Evolutionary conservation across 441 rosid species (phyloP), one percentile per base, ranked within the genome.

Genomic region (Aleurites moluccanus): DNA sequence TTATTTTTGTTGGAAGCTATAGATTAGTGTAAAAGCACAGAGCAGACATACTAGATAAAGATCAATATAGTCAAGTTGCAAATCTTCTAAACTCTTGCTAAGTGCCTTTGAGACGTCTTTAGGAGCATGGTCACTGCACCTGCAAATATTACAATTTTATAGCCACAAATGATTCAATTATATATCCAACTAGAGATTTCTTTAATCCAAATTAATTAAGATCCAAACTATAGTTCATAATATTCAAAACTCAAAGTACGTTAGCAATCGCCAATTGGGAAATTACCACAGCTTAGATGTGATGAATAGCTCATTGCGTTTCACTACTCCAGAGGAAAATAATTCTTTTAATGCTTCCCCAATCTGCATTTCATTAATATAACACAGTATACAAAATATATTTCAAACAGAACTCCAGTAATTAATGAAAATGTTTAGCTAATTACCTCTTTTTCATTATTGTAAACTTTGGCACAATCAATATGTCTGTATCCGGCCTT

Each of bases 51-150:
- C 87, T 44, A 89, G 86, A 79, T 89, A 87, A 13, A 87, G 78
- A 83, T 86, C 89, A 62, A 89, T 62, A 21, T 84, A 87, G 70
- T 86, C 88, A 18, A 89, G 88, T 57, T 86, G 89, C 45, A 87
- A 79, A 44, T 84, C 86, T 70, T 86, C 80, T 64, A 87, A 77
- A 45, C 83, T 84, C 73, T 45, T 82, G 50, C 59, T 77, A 35
- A 84, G 64, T 33, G 87, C 86, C 80, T 81, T 79, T 0, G 87
- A 77, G 50, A 89, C 90, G 27, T 89, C 92, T 78, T 84, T 87
- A 33, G 88, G 85, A 57, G 80, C 77, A 23, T 82, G 89, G 69
- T 87, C 87, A 55, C 85, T 77, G 70, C 85, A 78, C 90, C 92
- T 86, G 81, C 42, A 69, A 42, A 56, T 53, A 9, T 79, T 52